phyloP scores from a whole-genome alignment of 495 filamentous ascomycete genomes.

The Penicillium robsamsonii region DNA sequence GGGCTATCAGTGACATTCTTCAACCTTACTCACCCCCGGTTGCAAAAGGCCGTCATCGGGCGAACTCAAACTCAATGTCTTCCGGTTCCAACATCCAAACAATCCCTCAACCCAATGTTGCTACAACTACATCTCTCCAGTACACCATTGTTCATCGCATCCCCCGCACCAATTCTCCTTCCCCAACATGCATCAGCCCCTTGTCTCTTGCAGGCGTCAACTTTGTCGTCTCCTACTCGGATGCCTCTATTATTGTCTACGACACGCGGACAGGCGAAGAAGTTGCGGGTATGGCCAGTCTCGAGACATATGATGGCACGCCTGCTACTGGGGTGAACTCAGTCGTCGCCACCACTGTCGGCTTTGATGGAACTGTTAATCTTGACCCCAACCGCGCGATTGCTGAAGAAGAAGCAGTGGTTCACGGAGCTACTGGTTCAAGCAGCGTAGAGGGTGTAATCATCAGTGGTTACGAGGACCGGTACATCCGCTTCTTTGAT shows the following conservation, averaged over 20 bases:
- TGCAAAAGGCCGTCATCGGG: conserved; percentile 66
- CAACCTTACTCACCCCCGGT: conserved; percentile 76
- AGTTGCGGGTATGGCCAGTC: conserved; percentile 83
- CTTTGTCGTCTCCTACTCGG: conserved; percentile 89
- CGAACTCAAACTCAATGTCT: conserved; percentile 88
- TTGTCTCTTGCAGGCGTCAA: conserved; percentile 81
- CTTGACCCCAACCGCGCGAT: conserved; percentile 62
- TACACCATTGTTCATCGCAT: conserved; percentile 82
- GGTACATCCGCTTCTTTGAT: conserved; percentile 94
- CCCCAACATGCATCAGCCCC: conserved; percentile 88
- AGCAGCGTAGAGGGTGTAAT: conserved; percentile 88
- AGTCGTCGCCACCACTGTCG: conserved; percentile 82
- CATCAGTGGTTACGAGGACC: conserved; percentile 93
- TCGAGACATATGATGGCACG: conserved; percentile 90
- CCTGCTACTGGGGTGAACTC: conserved; percentile 81
- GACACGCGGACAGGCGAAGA: conserved; percentile 91
- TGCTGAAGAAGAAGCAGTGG: conserved; percentile 66
- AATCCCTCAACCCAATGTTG: conserved; percentile 83
- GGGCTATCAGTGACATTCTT: conserved; percentile 91
- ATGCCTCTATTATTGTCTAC: conserved; percentile 86
- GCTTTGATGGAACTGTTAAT: conserved; percentile 66
- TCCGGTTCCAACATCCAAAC: conserved; percentile 86
- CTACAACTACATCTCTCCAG: conserved; percentile 63
- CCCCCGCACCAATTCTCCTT: conserved; percentile 64
- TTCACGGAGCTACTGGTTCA: conserved; percentile 79